Conservation (phyloP, 148 eudicot genomes). For the Oxyria digyna region DNA sequence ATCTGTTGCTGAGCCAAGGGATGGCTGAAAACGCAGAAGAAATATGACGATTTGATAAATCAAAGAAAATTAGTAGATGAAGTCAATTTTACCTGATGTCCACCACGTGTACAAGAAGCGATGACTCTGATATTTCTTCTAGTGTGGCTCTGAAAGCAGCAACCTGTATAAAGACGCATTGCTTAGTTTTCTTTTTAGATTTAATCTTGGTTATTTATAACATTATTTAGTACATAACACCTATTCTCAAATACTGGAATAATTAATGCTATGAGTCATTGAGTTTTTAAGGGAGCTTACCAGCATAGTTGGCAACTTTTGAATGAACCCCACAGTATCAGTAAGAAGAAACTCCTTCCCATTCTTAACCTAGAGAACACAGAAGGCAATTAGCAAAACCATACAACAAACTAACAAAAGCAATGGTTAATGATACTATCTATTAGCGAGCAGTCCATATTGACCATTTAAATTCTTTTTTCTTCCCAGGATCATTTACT, state of each 20-base stretch:
- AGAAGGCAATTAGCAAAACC: background rate
- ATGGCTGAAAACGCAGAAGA: conserved; percentile 43
- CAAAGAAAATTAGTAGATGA: background rate
- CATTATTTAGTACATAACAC: background rate
- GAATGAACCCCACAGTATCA: conserved; percentile 96
- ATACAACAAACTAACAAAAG: background rate
- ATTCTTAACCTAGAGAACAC: background rate
- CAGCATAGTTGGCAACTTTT: conserved; percentile 80
- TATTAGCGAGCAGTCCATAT: too few species aligned
- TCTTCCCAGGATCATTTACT: background rate
- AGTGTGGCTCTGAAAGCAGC: conserved; percentile 99
- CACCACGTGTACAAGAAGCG: conserved; percentile 87
- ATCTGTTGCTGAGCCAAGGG: conserved; percentile 82
- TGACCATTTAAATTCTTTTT: too few species aligned
- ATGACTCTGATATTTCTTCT: conserved; percentile 91
- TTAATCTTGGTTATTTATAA: background rate
- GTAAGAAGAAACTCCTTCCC: conserved; percentile 34
- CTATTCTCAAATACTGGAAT: background rate
- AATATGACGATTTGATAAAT: conserved; percentile 8
- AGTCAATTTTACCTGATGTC: conserved; percentile 57
- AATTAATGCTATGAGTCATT: background rate
- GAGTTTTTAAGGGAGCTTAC: conserved; percentile 25
- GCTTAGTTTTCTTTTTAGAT: background rate
- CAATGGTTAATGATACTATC: too few species aligned
- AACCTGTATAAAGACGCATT: conserved; percentile 39